phyloP scores from a whole-genome alignment of 768 basidiomycete species.

The Suillus subluteus region DNA sequence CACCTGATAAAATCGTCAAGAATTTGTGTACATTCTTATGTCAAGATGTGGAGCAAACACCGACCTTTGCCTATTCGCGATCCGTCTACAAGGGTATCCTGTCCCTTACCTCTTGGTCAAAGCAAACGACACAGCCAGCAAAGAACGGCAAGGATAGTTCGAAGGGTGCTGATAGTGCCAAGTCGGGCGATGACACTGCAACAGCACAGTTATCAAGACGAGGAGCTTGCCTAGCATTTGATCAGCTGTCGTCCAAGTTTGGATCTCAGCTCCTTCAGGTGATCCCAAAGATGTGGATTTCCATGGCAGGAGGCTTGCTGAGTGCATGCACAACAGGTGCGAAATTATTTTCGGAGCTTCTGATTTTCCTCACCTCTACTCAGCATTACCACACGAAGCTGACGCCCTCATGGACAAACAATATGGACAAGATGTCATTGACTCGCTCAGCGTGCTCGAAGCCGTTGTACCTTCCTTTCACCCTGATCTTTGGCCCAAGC shows the following conservation, averaged over 20 bases:
- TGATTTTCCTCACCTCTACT: slow-evolving; percentile 8
- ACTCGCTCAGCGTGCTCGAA: slow-evolving; percentile 88
- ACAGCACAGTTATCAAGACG: slow-evolving; percentile 77
- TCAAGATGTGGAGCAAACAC: slow-evolving; percentile 87
- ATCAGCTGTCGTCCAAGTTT: slow-evolving; percentile 76
- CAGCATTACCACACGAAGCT: slow-evolving; percentile 59
- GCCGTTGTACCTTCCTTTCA: slow-evolving; percentile 80
- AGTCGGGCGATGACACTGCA: slow-evolving; percentile 54
- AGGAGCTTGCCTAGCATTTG: slow-evolving; percentile 85
- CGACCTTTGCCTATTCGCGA: slow-evolving; percentile 77
- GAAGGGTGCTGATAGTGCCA: slow-evolving; percentile 46
- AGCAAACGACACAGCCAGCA: slow-evolving; percentile 34
- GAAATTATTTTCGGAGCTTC: slow-evolving; percentile 19
- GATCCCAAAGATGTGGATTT: slow-evolving; percentile 96
- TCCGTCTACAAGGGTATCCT: slow-evolving; percentile 73
- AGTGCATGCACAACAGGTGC: slow-evolving; percentile 69
- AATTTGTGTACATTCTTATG: slow-evolving; percentile 97
- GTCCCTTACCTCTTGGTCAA: slow-evolving; percentile 59
- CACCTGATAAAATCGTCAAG: slow-evolving; percentile 95
- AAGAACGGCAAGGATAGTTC: slow-evolving; percentile 42
- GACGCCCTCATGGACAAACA: slow-evolving; percentile 72
- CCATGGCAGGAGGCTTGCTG: slow-evolving; percentile 79
- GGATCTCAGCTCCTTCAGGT: slow-evolving; percentile 70
- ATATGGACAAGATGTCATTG: slow-evolving; percentile 88
- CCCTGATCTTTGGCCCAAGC: slow-evolving; percentile 64